Percentiles rank a stretch among this genome's conserved stretches.
Evolutionary conservation across 2,329 filamentous ascomycete genomes (phyloP).

Genomic region (Penicillium fuscoglaucum): DNA sequence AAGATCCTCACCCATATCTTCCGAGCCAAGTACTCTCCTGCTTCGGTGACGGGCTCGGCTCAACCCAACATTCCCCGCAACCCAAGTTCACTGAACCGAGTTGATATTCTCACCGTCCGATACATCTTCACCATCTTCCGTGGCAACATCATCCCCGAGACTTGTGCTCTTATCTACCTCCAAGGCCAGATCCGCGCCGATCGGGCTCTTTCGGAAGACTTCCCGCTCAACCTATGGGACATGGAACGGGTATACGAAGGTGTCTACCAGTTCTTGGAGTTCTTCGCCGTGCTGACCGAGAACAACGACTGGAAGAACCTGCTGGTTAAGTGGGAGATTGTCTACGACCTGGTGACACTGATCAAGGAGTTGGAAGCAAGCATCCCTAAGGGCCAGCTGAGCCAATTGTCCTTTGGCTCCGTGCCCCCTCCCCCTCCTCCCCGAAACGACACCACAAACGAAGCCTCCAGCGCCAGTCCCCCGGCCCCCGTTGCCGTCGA

Average conservation of each 20-base stretch:
- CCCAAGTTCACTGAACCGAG: conserved; percentile 56
- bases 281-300: conserved; percentile 86
- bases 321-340: conserved; percentile 87
- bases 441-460: conserved; percentile 32
- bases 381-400: conserved; percentile 77
- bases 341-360: conserved; percentile 83
- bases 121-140: conserved; percentile 93
- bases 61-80: conserved; percentile 58
- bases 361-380: conserved; percentile 84
- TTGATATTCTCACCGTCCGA: conserved; percentile 70
- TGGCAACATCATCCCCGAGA: conserved; percentile 88
- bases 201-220: conserved; percentile 75
- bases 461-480: conserved; percentile 33
- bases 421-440: conserved; percentile 26
- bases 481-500: conserved; percentile 57
- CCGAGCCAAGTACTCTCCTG: conserved; percentile 59
- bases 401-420: conserved; percentile 34
- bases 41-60: conserved; percentile 46
- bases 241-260: conserved; percentile 97
- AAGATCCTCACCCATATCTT: conserved; percentile 90
- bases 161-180: conserved; percentile 88
- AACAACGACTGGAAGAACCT: conserved; percentile 79
- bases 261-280: conserved; percentile 89
- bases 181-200: conserved; percentile 85
- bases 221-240: conserved; percentile 93